Base-by-base conservation (phyloP, 345 rosid species). In the Luvunga scandens region DNA sequence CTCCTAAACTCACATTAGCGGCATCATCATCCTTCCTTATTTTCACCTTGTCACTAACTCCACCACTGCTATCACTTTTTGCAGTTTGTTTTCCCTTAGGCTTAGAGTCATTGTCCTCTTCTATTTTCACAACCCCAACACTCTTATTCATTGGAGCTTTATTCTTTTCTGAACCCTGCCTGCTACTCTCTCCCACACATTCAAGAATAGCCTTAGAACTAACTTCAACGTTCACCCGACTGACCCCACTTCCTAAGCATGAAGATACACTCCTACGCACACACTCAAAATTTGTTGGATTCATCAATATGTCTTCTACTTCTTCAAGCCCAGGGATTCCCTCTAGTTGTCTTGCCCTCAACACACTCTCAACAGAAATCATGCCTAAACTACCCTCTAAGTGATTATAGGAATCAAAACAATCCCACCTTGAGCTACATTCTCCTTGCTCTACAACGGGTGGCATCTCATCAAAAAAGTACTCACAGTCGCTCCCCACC, bases 281-380 rank as follows among this genome's bases (percentile, higher is more conserved):
- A 27, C 69, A 62, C 66, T 48, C 82, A 27, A 25, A 77, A 36
- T 80, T 81, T 69, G 24, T n/a, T 53, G 38, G 79, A 81, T 50
- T 45, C 63, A n/a, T 13, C 36, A 70, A 62, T 14, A 65, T 22
- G 69, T 81, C 79, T 10, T 57, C 82, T 7, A 65, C 88, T 22
- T 87, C 84, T 81, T 87, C 87, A 28, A 87, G 67, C 12, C 81
- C 82, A 21, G 87, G 84, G 75, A 80, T 80, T 36, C 86, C 83
- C 25, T 84, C 86, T 57, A 73, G 68, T 79, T 84, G 82, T 45
- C 87, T 84, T 69, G 65, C 78, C 64, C 25, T 80, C 71, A 73
- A 76, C 79, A 80, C 61, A 61, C 81, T 79, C 65, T 78, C 84
- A 50, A 64, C 77, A 53, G 59, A 76, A 34, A 30, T 70, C 61